phyloP scores from a whole-genome alignment of 1,284 basidiomycete genomes.

The Sporisorium sorghi region DNA sequence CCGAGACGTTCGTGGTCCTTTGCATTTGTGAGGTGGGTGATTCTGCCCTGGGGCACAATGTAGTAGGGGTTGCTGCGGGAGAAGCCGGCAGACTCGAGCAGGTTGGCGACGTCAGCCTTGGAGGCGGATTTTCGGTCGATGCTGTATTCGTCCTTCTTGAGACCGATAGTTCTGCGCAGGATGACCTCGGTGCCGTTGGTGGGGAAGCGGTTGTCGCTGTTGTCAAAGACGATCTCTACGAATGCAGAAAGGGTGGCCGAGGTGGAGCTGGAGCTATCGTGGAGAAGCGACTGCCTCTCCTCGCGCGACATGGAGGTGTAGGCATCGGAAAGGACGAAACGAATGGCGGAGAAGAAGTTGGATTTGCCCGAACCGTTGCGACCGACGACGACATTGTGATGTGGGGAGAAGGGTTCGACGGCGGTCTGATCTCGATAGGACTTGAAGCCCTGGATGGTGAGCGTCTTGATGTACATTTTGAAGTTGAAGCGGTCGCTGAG shows the following conservation, averaged over 20 bases:
- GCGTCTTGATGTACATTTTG: slow-evolving; percentile 57
- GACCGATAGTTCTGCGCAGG: slow-evolving; percentile 80
- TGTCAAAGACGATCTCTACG: slow-evolving; percentile 74
- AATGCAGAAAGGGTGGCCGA: slow-evolving; percentile 89
- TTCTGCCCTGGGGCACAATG: slow-evolving; percentile 98
- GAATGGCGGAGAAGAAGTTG: slow-evolving; percentile 76
- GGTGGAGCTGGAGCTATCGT: slow-evolving; percentile 88
- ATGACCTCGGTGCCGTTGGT: slow-evolving; percentile 63
- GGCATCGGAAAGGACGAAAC: slow-evolving; percentile 96
- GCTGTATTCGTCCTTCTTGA: slow-evolving; percentile 99
- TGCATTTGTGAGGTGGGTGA: slow-evolving; percentile 95
- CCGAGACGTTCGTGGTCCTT: slow-evolving; percentile 94
- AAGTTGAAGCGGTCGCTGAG: neutral
- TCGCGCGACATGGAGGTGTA: slow-evolving; percentile 95
- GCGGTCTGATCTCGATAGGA: slow-evolving; percentile 80
- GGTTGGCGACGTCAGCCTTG: slow-evolving; percentile 91
- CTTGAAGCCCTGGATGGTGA: slow-evolving; percentile 81
- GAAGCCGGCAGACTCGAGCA: slow-evolving; percentile 80
- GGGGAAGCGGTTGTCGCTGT: slow-evolving; percentile 80
- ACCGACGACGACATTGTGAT: slow-evolving; percentile 69
- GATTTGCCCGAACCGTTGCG: slow-evolving; percentile 70
- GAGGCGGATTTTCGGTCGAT: slow-evolving; percentile 93
- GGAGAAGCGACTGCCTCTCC: slow-evolving; percentile 89
- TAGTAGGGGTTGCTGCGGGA: slow-evolving; percentile 98
- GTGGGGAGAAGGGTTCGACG: slow-evolving; percentile 73